Evolutionary conservation across 495 filamentous ascomycete genomes (phyloP).

Genomic region (Stereocaulon alpinum): DNA sequence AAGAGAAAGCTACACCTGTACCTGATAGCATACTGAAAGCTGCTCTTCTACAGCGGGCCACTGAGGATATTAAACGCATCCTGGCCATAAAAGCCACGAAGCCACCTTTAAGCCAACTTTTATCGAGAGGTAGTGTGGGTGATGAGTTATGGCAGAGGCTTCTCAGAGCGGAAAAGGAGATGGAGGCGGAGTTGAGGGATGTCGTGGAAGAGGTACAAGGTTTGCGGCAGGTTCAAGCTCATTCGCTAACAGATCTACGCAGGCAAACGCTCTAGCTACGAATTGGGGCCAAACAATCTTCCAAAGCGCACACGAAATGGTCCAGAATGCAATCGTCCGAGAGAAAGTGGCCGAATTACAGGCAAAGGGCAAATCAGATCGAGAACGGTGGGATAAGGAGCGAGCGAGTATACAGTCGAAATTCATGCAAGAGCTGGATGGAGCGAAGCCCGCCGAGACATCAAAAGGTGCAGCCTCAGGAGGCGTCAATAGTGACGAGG

Average conservation of each 20-base stretch:
- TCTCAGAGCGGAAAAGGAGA: constrained; percentile 84
- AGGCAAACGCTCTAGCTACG: constrained; percentile 79
- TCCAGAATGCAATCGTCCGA: constrained; percentile 53
- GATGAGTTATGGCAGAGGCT: constrained; percentile 97
- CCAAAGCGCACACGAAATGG: constrained; percentile 83
- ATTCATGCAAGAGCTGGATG: constrained; percentile 78
- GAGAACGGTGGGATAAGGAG: constrained; percentile 85
- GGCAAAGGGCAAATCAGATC: constrained; percentile 56
- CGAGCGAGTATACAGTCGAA: constrained; percentile 59
- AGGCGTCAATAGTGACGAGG: constrained; percentile 58
- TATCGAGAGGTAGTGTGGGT: constrained; percentile 85
- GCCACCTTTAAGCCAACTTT: constrained; percentile 65
- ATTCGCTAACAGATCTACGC: neutral
- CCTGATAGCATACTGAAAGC: constrained; percentile 83
- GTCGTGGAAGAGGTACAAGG: constrained; percentile 75
- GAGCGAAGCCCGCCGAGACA: constrained; percentile 23
- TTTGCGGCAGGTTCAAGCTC: neutral
- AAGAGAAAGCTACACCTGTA: constrained; percentile 61
- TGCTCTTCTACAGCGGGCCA: constrained; percentile 78
- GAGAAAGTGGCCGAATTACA: constrained; percentile 55
- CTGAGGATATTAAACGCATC: constrained; percentile 84
- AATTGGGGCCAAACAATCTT: constrained; percentile 93
- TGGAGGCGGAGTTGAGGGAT: constrained; percentile 89
- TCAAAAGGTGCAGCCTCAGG: constrained; percentile 25
- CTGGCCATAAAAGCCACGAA: constrained; percentile 78